Conservation (phyloP, 305 asterid genomes). For the Salvia sclarea region DNA sequence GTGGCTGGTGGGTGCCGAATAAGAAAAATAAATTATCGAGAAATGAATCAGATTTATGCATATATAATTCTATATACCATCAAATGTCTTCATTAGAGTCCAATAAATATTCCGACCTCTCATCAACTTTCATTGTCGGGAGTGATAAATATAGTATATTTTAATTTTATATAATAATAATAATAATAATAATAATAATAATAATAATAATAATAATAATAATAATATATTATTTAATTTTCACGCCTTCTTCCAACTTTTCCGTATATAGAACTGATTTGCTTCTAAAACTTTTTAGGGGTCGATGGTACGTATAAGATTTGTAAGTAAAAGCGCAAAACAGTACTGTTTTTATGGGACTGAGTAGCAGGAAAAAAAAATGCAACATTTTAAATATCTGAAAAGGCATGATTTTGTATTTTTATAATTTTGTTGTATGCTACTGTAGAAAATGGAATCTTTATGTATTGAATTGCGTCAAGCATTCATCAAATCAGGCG, state of each 20-base stretch:
- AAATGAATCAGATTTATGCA: not conserved
- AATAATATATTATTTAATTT: too few relatives aligned
- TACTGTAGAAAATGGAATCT: conserved; percentile 11
- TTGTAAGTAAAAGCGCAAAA: not conserved
- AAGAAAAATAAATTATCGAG: not conserved
- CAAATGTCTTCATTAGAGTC: too few relatives aligned
- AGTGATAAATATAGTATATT: not conserved
- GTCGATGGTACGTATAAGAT: too few relatives aligned
- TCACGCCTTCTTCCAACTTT: too few relatives aligned
- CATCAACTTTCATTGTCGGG: not conserved
- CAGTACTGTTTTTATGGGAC: not conserved
- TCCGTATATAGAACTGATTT: too few relatives aligned
- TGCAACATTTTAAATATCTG: not conserved
- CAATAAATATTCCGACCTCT: too few relatives aligned
- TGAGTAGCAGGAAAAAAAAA: not conserved
- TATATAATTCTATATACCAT: too few relatives aligned
- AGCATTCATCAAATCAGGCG: conserved; percentile 28
- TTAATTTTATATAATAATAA: not conserved
- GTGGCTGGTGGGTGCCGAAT: not conserved
- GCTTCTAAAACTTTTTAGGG: too few relatives aligned
- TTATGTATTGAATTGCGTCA: conserved; percentile 17
- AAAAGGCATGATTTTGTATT: not conserved
- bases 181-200: too few relatives aligned
- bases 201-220: too few relatives aligned
- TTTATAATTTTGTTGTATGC: not conserved